These are phyloP conservation scores for Stephania yunnanensis DNA, from an alignment of 164 flowering plant genomes.

Conservation along the genomic window DNA sequence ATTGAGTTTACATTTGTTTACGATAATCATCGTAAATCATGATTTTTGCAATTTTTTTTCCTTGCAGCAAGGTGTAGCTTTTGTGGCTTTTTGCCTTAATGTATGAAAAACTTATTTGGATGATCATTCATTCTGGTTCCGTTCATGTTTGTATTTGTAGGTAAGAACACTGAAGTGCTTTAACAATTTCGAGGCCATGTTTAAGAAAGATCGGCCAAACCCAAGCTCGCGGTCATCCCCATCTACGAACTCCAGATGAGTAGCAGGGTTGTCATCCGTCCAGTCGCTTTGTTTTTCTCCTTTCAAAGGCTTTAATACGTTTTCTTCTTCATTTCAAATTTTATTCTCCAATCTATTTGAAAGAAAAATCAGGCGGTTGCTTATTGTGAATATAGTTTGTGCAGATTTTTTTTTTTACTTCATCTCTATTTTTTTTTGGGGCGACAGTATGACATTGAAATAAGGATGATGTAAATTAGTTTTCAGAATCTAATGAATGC, in stretches of 20 bases:
- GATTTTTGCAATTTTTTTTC: not conserved
- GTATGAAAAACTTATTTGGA: not conserved
- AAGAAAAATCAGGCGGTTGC: not conserved
- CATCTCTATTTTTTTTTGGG: not conserved
- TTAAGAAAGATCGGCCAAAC: constrained; percentile 47
- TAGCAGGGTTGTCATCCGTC: not conserved
- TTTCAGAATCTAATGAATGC: not conserved
- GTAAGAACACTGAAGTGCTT: constrained; percentile 63
- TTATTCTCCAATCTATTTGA: not conserved
- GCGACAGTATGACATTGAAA: not conserved
- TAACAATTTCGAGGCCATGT: constrained; percentile 45
- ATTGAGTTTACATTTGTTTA: no score
- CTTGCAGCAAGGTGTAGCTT: not conserved
- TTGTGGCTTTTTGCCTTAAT: not conserved
- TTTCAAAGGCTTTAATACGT: not conserved
- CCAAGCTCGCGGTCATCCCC: constrained; percentile 47
- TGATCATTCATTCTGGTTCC: not conserved
- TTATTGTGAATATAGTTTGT: not conserved
- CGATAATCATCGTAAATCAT: not conserved
- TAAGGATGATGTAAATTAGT: constrained; percentile 1
- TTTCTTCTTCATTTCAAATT: not conserved
- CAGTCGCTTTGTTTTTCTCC: not conserved
- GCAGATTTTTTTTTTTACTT: not conserved
- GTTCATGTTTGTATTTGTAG: constrained; percentile 29
- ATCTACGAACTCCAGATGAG: constrained; percentile 22